phyloP scores from a whole-genome alignment of 495 filamentous ascomycete genomes.

The Xylaria castorea region DNA sequence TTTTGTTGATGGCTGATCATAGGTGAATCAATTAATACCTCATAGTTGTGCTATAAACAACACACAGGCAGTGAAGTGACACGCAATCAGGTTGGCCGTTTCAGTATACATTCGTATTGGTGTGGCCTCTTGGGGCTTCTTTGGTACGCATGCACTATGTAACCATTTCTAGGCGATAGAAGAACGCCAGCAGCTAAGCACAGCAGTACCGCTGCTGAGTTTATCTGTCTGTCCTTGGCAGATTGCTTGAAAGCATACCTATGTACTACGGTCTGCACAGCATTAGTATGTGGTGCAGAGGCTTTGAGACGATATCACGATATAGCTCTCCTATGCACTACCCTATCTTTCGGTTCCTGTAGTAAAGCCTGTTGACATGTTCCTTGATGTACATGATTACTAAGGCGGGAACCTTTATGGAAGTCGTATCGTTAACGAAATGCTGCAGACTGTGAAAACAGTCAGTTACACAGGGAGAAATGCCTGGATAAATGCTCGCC shows the following conservation, averaged over 20 bases:
- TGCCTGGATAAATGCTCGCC: neutral
- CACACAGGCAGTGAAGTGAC: constrained; percentile 7
- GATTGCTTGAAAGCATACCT: neutral
- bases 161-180: neutral
- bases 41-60: neutral
- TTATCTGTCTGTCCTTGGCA: constrained; percentile 3
- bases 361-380: neutral
- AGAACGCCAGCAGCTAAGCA: neutral
- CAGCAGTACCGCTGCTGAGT: constrained; percentile 2
- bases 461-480: neutral
- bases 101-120: neutral
- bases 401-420: neutral
- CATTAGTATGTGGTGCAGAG: neutral
- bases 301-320: too few relatives aligned
- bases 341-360: neutral
- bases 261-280: neutral
- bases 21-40: constrained; percentile 18
- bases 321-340: neutral
- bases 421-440: neutral
- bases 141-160: neutral
- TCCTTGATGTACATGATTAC: neutral
- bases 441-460: neutral
- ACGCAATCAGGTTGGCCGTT: neutral
- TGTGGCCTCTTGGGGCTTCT: neutral
- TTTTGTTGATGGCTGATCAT: constrained; percentile 11